Conservation (phyloP, 306 rosid genomes). For the Pyrus communis region DNA sequence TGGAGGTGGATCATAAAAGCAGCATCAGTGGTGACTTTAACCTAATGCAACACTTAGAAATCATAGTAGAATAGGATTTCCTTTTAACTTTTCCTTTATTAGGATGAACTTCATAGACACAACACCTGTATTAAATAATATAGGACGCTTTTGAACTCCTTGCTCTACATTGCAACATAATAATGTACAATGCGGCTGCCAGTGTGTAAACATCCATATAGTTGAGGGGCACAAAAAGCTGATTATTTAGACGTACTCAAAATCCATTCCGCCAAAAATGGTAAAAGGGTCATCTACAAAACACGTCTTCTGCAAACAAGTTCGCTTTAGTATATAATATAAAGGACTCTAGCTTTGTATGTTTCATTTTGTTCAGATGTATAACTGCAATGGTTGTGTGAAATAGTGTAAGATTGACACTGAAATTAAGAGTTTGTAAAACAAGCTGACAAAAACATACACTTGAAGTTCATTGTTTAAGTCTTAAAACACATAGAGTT, state of each 20-base stretch:
- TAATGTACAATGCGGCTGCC: no score
- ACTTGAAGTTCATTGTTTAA: background rate
- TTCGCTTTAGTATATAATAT: no score
- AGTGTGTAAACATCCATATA: background rate
- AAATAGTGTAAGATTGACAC: background rate
- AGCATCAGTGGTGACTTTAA: background rate
- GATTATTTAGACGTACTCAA: no score
- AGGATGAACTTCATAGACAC: background rate
- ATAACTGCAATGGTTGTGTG: background rate
- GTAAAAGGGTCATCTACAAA: no score
- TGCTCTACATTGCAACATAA: background rate
- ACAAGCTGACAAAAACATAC: background rate
- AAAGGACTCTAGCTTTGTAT: no score
- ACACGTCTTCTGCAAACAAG: no score
- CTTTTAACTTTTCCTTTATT: background rate
- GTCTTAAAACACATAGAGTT: background rate
- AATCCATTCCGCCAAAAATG: no score
- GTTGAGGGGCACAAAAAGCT: background rate
- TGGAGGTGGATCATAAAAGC: background rate
- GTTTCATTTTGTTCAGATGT: background rate
- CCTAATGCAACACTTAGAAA: background rate
- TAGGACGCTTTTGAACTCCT: background rate
- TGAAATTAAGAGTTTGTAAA: background rate
- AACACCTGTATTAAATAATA: background rate
- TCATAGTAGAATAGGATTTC: background rate